Evolutionary conservation across 2,329 filamentous ascomycete genomes (phyloP).

Genomic region (Penicillium sp.): DNA sequence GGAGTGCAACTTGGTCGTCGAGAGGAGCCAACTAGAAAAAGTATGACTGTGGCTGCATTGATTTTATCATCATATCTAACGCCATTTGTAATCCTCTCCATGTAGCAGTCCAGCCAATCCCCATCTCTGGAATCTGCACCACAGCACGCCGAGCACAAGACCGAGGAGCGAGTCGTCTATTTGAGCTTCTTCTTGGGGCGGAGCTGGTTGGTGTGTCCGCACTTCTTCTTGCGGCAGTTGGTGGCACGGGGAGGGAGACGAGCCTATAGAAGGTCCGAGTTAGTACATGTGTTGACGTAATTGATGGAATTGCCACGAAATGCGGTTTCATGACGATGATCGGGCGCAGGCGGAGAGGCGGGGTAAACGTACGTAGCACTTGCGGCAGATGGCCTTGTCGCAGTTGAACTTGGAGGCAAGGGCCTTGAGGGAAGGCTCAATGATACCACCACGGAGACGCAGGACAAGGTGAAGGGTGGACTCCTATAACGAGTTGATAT

Average conservation of each 20-base stretch:
- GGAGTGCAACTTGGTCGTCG: constrained; percentile 35
- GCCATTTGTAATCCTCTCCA: constrained; percentile 38
- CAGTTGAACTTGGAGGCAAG: constrained; percentile 99
- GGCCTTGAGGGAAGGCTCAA: constrained; percentile 97
- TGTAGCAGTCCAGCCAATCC: constrained; percentile 36
- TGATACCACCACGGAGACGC: constrained; percentile 98
- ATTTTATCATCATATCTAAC: constrained; percentile 41
- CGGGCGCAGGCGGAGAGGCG: background rate
- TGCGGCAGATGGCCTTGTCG: constrained; percentile 99
- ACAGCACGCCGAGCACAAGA: constrained; percentile 49
- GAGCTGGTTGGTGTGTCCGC: constrained; percentile 99
- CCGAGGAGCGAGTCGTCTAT: constrained; percentile 51
- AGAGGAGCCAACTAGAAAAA: constrained; percentile 38
- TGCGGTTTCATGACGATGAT: background rate
- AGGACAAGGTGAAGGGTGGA: constrained; percentile 98
- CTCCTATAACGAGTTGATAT: constrained; percentile 59
- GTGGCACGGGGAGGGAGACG: constrained; percentile 96
- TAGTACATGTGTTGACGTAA: constrained; percentile 7
- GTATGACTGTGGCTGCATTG: constrained; percentile 38
- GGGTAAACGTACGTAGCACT: constrained; percentile 84
- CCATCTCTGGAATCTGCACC: constrained; percentile 29
- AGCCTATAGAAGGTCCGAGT: constrained; percentile 42
- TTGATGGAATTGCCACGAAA: background rate
- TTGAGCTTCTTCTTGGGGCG: constrained; percentile 99
- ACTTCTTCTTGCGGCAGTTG: constrained; percentile 99